These are phyloP conservation scores for Beauveria scarabaeidicola DNA, from an alignment of 2,329 filamentous ascomycete species.

Conservation along the genomic window DNA sequence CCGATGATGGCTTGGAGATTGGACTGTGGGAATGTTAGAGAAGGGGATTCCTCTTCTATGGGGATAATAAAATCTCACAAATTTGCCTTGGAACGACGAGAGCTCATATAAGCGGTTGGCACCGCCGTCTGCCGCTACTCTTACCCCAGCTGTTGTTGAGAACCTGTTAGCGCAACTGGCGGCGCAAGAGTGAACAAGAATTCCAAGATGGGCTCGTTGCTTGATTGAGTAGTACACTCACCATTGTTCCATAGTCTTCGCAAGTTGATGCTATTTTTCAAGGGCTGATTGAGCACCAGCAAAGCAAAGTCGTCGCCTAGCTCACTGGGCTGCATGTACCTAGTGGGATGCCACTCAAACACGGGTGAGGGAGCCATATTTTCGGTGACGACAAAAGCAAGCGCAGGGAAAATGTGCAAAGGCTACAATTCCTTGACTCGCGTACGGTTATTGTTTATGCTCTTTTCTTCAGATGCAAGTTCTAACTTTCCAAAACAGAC, in stretches of 20 bases:
- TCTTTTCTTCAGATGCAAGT: not conserved
- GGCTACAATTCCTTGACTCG: too few relatives aligned
- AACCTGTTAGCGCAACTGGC: conserved; percentile 14
- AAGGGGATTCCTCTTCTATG: not conserved
- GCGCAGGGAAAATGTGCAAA: not conserved
- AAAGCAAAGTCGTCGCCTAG: conserved; percentile 32
- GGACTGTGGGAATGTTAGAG: conserved; percentile 28
- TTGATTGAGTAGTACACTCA: conserved; percentile 18
- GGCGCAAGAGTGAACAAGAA: conserved; percentile 1
- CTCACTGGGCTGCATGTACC: conserved; percentile 26
- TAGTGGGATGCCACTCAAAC: conserved; percentile 33
- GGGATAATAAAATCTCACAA: conserved; percentile 24
- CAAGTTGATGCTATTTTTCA: conserved; percentile 37
- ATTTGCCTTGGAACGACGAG: conserved; percentile 33
- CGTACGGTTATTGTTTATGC: not conserved
- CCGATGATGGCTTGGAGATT: conserved; percentile 70
- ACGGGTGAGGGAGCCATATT: not conserved
- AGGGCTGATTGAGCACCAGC: conserved; percentile 44
- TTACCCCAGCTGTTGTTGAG: conserved; percentile 46
- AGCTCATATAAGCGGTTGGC: conserved; percentile 63
- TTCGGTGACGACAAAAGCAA: not conserved
- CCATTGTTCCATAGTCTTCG: conserved; percentile 42
- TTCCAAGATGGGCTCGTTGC: not conserved
- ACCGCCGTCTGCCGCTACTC: conserved; percentile 83
- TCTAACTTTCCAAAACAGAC: not conserved